Percentiles rank a stretch among this genome's conserved stretches.
These are phyloP conservation scores for Podospora appendiculata DNA, from an alignment of 495 filamentous ascomycete genomes.

Conservation along the genomic window DNA sequence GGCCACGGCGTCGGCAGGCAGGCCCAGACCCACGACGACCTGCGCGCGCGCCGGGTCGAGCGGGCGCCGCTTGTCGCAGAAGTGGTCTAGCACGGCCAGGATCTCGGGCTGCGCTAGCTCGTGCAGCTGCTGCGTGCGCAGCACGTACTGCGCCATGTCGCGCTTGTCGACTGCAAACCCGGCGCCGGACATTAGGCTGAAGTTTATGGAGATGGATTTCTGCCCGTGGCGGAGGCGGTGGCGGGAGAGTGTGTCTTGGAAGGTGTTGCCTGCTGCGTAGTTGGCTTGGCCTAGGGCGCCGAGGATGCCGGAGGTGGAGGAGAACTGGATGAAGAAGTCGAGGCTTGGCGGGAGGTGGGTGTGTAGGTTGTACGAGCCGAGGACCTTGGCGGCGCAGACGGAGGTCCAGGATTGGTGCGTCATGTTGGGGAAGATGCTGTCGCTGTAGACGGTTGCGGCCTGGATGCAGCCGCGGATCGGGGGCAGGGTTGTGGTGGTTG, in stretches of 20 bases:
- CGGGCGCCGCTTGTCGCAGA: conserved; percentile 1
- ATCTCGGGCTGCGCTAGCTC: neutral
- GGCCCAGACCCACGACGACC: neutral
- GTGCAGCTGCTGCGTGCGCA: conserved; percentile 1
- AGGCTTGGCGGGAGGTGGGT: conserved; percentile 20
- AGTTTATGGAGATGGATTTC: conserved; percentile 10
- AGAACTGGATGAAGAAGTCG: conserved; percentile 53
- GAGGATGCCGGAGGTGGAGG: conserved; percentile 33
- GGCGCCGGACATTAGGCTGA: conserved; percentile 12
- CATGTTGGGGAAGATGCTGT: conserved; percentile 42
- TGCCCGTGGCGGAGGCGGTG: conserved; percentile 13
- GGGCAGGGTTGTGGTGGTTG: neutral
- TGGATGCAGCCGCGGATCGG: neutral
- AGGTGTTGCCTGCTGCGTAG: conserved; percentile 53
- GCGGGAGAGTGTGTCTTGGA: conserved; percentile 22
- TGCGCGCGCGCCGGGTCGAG: neutral
- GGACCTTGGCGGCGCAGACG: conserved; percentile 37
- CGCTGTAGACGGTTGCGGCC: conserved; percentile 4
- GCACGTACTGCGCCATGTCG: neutral
- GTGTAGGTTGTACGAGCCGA: conserved; percentile 31
- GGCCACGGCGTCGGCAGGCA: neutral
- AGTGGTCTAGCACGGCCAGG: neutral
- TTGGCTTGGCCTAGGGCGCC: conserved; percentile 46
- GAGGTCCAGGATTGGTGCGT: conserved; percentile 24
- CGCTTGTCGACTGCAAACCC: conserved; percentile 14